phyloP scores from a whole-genome alignment of 2,329 filamentous ascomycete genomes.

The Aspergillus phoenicis region DNA sequence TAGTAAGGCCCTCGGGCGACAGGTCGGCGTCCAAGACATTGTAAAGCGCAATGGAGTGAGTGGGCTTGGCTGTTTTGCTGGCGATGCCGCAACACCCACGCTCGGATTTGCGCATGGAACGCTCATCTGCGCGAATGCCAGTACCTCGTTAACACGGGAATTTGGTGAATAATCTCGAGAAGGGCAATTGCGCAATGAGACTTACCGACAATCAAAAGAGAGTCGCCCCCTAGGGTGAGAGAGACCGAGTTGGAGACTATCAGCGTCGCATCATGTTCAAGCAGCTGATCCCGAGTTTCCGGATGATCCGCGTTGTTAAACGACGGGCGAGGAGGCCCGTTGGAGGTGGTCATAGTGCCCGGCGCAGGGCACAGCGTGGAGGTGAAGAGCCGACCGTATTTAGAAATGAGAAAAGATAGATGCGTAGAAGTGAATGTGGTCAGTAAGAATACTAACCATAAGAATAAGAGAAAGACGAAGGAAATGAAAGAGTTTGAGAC shows the following conservation, averaged over 20 bases:
- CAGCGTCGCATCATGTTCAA: slow-evolving; percentile 51
- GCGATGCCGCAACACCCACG: slow-evolving; percentile 59
- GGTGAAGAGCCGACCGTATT: background rate
- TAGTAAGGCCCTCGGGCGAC: slow-evolving; percentile 61
- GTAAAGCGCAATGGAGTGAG: slow-evolving; percentile 71
- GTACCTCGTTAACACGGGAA: slow-evolving; percentile 6
- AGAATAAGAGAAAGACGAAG: slow-evolving; percentile 15
- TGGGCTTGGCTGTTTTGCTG: slow-evolving; percentile 53
- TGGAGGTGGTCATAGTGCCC: slow-evolving; percentile 25
- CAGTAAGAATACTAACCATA: background rate
- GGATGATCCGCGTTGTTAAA: slow-evolving; percentile 32
- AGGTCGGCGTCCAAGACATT: slow-evolving; percentile 82
- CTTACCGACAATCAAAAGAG: slow-evolving; percentile 61
- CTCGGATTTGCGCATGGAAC: slow-evolving; percentile 51
- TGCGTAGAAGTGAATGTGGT: slow-evolving; percentile 6
- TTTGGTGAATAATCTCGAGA: background rate
- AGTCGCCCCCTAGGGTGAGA: slow-evolving; percentile 62
- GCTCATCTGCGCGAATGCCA: slow-evolving; percentile 51
- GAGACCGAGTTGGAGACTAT: slow-evolving; percentile 60
- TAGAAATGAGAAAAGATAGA: slow-evolving; percentile 9
- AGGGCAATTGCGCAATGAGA: slow-evolving; percentile 10
- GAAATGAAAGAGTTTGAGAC: slow-evolving; percentile 16
- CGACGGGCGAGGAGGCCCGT: slow-evolving; percentile 27
- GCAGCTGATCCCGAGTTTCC: slow-evolving; percentile 32
- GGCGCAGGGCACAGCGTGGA: background rate